phyloP scores from a whole-genome alignment of 176 grass and related monocot genomes.

The Bonia amplexicaulis region DNA sequence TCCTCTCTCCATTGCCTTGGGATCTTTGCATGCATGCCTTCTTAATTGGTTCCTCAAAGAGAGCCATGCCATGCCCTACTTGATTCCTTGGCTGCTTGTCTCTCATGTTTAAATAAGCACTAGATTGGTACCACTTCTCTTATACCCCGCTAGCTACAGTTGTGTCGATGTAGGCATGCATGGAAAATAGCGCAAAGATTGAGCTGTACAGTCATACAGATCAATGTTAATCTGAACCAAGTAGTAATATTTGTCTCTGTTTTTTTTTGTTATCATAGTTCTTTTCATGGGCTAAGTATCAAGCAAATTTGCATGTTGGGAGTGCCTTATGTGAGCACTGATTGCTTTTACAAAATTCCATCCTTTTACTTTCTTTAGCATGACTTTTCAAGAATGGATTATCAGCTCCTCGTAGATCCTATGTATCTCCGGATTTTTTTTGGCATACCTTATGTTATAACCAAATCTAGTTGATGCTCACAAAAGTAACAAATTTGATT shows the following conservation, averaged over 20 bases:
- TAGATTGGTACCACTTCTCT: background rate
- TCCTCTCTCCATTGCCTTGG: slow-evolving; percentile 46
- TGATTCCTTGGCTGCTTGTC: slow-evolving; percentile 36
- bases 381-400: background rate
- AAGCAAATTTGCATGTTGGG: too few relatives aligned
- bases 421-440: slow-evolving; percentile 16
- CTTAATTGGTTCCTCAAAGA: slow-evolving; percentile 42
- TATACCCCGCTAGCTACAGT: background rate
- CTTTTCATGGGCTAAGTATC: background rate
- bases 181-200: background rate
- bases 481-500: slow-evolving; percentile 18
- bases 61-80: slow-evolving; percentile 27
- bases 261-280: background rate
- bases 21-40: slow-evolving; percentile 72
- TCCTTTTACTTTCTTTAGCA: slow-evolving; percentile 6
- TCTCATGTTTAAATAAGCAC: slow-evolving; percentile 20
- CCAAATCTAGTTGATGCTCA: slow-evolving; percentile 22
- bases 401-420: slow-evolving; percentile 10
- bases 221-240: background rate
- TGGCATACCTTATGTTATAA: slow-evolving; percentile 17
- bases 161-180: background rate
- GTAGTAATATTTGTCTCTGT: background rate
- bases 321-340: background rate
- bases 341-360: background rate
- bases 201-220: background rate